These are phyloP conservation scores for Blastobotrys proliferans DNA, from an alignment of 1,139 yeast species.

Conservation along the genomic window DNA sequence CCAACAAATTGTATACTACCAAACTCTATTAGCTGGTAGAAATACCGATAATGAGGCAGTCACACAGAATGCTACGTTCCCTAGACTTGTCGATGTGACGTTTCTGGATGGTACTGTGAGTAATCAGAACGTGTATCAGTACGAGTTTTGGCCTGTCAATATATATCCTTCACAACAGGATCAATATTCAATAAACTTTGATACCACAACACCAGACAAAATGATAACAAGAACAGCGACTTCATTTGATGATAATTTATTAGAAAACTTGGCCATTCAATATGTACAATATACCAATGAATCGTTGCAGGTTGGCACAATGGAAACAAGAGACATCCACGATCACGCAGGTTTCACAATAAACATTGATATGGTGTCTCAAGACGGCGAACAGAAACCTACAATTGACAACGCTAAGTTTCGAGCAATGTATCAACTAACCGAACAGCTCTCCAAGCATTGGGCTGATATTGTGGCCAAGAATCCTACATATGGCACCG, in stretches of 20 bases:
- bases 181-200: not conserved
- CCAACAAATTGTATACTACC: too few relatives aligned
- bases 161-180: not conserved
- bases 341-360: too few relatives aligned
- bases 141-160: not conserved
- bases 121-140: too few relatives aligned
- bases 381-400: too few relatives aligned
- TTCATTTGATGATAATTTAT: slow-evolving; percentile 1
- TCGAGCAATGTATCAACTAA: not conserved
- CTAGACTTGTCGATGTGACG: too few relatives aligned
- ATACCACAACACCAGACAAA: not conserved
- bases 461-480: not conserved
- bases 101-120: too few relatives aligned
- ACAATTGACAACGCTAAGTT: not conserved
- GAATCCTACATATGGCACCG: not conserved
- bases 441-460: slow-evolving; percentile 1
- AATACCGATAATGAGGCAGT: too few relatives aligned
- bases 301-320: too few relatives aligned
- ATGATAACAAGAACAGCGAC: not conserved
- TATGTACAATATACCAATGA: not conserved
- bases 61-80: too few relatives aligned
- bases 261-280: not conserved
- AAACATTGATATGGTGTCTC: too few relatives aligned
- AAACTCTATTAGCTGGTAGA: too few relatives aligned
- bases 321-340: too few relatives aligned